phyloP scores from a whole-genome alignment of 768 basidiomycete species.

The Xerocomellus amylosporus region DNA sequence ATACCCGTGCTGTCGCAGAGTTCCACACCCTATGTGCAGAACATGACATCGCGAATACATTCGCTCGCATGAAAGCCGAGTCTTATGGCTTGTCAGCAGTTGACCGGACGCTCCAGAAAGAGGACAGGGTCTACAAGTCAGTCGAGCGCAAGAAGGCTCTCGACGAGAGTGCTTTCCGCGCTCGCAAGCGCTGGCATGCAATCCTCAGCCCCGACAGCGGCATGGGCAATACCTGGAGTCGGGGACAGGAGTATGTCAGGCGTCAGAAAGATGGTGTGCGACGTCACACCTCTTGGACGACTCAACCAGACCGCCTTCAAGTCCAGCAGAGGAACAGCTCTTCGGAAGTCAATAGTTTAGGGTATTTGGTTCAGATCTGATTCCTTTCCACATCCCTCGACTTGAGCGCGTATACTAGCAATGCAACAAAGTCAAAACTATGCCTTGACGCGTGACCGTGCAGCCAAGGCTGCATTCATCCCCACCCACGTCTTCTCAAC shows the following conservation, averaged over 20 bases:
- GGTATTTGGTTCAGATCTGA: not conserved
- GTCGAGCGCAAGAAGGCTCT: slow-evolving; percentile 55
- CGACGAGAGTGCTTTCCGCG: slow-evolving; percentile 58
- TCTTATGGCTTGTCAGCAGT: slow-evolving; percentile 67
- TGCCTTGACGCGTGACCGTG: slow-evolving; percentile 61
- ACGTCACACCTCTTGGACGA: slow-evolving; percentile 59
- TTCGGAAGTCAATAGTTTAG: slow-evolving; percentile 18
- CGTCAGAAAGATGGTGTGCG: slow-evolving; percentile 72
- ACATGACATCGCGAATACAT: slow-evolving; percentile 69
- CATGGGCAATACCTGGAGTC: slow-evolving; percentile 57
- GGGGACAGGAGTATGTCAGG: slow-evolving; percentile 67
- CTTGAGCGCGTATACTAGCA: slow-evolving; percentile 10
- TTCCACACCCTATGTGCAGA: slow-evolving; percentile 87
- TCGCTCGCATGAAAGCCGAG: slow-evolving; percentile 80
- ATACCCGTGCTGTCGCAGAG: slow-evolving; percentile 73
- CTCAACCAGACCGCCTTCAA: slow-evolving; percentile 13
- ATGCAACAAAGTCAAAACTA: slow-evolving; percentile 25
- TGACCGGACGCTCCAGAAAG: slow-evolving; percentile 56
- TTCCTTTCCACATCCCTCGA: not conserved
- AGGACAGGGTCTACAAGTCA: slow-evolving; percentile 58
- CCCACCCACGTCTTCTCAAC: slow-evolving; percentile 99
- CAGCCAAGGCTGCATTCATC: slow-evolving; percentile 86
- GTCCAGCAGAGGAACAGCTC: slow-evolving; percentile 26
- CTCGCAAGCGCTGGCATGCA: slow-evolving; percentile 77
- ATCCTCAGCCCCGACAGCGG: slow-evolving; percentile 46